phyloP scores from a whole-genome alignment of 2,329 filamentous ascomycete genomes.

The Leptographium wingfieldii region DNA sequence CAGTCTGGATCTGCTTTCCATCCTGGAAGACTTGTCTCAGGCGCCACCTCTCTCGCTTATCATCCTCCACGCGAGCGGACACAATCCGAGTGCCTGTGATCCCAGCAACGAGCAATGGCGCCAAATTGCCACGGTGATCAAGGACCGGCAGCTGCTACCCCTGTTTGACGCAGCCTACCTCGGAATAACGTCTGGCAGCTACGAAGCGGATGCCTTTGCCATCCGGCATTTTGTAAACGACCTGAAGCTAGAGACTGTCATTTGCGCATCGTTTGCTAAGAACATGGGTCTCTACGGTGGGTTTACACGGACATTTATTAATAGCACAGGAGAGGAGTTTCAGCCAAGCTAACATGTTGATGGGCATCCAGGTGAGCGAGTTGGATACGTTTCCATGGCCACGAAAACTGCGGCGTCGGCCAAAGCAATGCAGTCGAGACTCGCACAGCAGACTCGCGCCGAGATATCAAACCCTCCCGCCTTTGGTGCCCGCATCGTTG shows the following conservation, averaged over 20 bases:
- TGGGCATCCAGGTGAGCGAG: conserved; percentile 33
- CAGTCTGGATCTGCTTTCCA: conserved; percentile 81
- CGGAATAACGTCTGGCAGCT: conserved; percentile 85
- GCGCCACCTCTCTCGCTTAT: conserved; percentile 74
- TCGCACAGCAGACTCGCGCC: conserved; percentile 89
- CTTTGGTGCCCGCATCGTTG: conserved; percentile 82
- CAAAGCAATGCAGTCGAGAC: conserved; percentile 60
- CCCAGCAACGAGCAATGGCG: conserved; percentile 90
- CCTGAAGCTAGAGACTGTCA: conserved; percentile 65
- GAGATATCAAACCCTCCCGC: conserved; percentile 95
- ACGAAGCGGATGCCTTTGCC: conserved; percentile 72
- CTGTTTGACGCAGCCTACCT: conserved; percentile 99
- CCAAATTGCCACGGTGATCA: conserved; percentile 67
- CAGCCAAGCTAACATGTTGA: not conserved
- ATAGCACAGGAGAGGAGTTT: not conserved
- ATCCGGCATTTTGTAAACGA: conserved; percentile 86
- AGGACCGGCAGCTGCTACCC: conserved; percentile 72
- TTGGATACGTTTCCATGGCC: conserved; percentile 89
- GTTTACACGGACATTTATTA: conserved; percentile 10
- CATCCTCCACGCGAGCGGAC: conserved; percentile 85
- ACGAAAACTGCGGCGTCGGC: conserved; percentile 58
- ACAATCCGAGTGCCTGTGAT: conserved; percentile 96
- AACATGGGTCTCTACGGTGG: conserved; percentile 96
- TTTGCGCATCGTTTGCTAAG: conserved; percentile 93
- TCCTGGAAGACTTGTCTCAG: conserved; percentile 55